A percentile compares a stretch with the other conserved stretches of the same genome.
Evolutionary conservation across 176 grass and related monocot species (phyloP).

Genomic region (Dendrocalamus sinicus): DNA sequence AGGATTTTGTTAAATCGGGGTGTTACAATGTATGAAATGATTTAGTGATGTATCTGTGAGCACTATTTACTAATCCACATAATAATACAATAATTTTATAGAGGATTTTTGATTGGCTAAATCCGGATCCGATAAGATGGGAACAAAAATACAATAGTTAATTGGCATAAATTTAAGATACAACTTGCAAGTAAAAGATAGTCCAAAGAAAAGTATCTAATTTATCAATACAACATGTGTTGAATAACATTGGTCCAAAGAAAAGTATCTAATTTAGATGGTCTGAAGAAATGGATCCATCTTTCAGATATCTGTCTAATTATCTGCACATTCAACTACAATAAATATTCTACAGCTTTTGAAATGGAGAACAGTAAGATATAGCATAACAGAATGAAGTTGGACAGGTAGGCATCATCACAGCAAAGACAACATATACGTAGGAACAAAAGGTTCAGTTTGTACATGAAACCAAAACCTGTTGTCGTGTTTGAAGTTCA

Average conservation of each 20-base stretch:
- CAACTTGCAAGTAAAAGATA: background rate
- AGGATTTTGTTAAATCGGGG: too few species aligned
- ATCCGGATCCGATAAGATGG: background rate
- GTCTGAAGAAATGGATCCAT: constrained; percentile 9
- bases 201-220: background rate
- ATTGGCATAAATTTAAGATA: background rate
- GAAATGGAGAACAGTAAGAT: constrained; percentile 10
- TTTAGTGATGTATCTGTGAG: too few species aligned
- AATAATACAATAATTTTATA: too few species aligned
- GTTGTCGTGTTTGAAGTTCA: background rate
- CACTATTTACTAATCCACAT: too few species aligned
- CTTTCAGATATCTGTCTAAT: background rate
- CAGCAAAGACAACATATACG: background rate
- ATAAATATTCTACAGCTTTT: constrained; percentile 7
- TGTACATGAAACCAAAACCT: background rate
- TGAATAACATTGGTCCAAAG: background rate
- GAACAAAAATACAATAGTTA: background rate
- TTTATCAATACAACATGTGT: background rate
- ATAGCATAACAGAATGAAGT: background rate
- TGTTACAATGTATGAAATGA: too few species aligned
- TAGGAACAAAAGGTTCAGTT: background rate
- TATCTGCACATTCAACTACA: constrained; percentile 12
- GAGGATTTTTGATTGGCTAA: too few species aligned
- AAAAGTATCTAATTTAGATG: constrained; percentile 21
- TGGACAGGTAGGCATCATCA: background rate